Evolutionary conservation across 2,329 filamentous ascomycete species (phyloP).

Genomic region (Fusarium coffeatum): DNA sequence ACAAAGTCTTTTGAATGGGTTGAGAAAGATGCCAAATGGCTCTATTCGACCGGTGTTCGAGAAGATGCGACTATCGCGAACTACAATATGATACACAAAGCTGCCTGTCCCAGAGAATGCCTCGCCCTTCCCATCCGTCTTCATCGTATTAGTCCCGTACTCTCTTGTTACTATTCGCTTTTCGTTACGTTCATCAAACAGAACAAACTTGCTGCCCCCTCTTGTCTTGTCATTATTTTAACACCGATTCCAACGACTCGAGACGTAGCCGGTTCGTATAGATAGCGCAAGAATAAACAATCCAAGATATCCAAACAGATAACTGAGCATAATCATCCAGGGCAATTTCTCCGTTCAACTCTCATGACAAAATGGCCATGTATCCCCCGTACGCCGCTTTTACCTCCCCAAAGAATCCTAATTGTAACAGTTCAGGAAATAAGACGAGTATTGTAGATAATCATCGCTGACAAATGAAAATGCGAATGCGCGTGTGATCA

Average conservation of each 20-base stretch:
- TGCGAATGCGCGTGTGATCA: slow-evolving; percentile 33
- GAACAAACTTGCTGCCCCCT: slow-evolving; percentile 28
- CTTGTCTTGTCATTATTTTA: slow-evolving; percentile 15
- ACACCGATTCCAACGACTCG: slow-evolving; percentile 23
- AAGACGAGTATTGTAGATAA: slow-evolving; percentile 22
- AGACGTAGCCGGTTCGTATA: slow-evolving; percentile 27
- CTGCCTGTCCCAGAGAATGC: slow-evolving; percentile 19
- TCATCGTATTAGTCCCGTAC: slow-evolving; percentile 38
- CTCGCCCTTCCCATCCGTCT: slow-evolving; percentile 21
- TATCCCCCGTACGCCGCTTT: slow-evolving; percentile 26
- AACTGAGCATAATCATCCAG: slow-evolving; percentile 24
- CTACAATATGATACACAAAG: slow-evolving; percentile 47
- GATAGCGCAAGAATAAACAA: slow-evolving; percentile 27
- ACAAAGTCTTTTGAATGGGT: slow-evolving; percentile 12
- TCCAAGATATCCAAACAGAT: slow-evolving; percentile 24
- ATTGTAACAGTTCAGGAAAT: slow-evolving; percentile 25
- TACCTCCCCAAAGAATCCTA: slow-evolving; percentile 21
- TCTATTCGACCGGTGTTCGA: slow-evolving; percentile 30
- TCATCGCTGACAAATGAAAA: slow-evolving; percentile 46
- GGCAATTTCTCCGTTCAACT: slow-evolving; percentile 14
- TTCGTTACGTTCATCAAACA: slow-evolving; percentile 41
- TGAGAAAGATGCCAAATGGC: slow-evolving; percentile 33
- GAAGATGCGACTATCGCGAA: slow-evolving; percentile 40
- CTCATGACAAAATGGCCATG: slow-evolving; percentile 14
- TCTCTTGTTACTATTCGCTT: slow-evolving; percentile 30